Evolutionary conservation across 1,284 basidiomycete species (phyloP).

Genomic region (Leccinum pachyderme): DNA sequence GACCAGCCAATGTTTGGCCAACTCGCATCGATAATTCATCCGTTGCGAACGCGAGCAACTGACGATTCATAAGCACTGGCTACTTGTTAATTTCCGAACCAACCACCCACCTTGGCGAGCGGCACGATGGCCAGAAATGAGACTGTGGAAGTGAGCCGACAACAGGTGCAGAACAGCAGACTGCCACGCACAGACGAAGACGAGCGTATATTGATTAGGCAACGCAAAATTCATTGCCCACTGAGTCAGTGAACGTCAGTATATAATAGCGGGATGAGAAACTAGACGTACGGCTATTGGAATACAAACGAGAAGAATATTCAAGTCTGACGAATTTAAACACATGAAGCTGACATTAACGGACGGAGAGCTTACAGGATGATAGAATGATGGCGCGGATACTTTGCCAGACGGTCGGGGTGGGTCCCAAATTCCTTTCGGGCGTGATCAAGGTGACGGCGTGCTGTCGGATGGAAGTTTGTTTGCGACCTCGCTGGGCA

Average conservation of each 20-base stretch:
- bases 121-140: slow-evolving; percentile 74
- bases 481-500: slow-evolving; percentile 9
- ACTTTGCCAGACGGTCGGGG: slow-evolving; percentile 45
- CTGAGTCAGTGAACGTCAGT: slow-evolving; percentile 35
- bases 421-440: slow-evolving; percentile 35
- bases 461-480: slow-evolving; percentile 9
- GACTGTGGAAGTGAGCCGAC: slow-evolving; percentile 39
- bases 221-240: slow-evolving; percentile 72
- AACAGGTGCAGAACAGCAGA: neutral
- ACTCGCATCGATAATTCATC: slow-evolving; percentile 83
- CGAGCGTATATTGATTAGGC: slow-evolving; percentile 52
- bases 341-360: neutral
- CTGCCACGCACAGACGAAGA: slow-evolving; percentile 66
- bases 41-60: slow-evolving; percentile 84
- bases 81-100: neutral
- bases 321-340: slow-evolving; percentile 52
- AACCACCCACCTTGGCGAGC: slow-evolving; percentile 59
- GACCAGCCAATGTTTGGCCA: slow-evolving; percentile 82
- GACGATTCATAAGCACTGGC: slow-evolving; percentile 7
- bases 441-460: slow-evolving; percentile 34
- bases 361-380: slow-evolving; percentile 44
- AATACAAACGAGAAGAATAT: slow-evolving; percentile 62
- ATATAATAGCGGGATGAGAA: neutral
- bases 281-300: slow-evolving; percentile 59
- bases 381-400: slow-evolving; percentile 47